Conservation (phyloP, 2,329 filamentous ascomycete species). For the Ceratocystis smalleyi region DNA sequence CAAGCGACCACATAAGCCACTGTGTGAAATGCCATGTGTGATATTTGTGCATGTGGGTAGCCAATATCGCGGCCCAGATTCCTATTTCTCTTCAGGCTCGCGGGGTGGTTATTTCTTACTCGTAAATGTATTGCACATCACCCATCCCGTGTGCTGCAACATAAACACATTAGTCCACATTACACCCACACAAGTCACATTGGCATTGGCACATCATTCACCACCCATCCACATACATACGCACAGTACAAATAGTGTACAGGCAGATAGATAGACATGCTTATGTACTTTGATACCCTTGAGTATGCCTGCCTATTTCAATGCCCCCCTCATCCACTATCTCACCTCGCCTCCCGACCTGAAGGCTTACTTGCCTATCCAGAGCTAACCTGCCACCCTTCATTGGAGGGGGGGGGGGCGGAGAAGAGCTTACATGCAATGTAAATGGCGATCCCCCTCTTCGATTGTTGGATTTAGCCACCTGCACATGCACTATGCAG, state of each 20-base stretch:
- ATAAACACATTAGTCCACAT: not conserved
- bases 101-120: not conserved
- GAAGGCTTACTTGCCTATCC: not conserved
- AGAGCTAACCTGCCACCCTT: not conserved
- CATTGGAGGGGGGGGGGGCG: not conserved
- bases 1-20: not conserved
- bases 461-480: not conserved
- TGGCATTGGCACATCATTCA: not conserved
- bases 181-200: not conserved
- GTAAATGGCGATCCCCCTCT: not conserved
- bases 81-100: not conserved
- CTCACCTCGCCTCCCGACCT: not conserved
- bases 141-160: not conserved
- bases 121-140: not conserved
- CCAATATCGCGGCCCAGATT: too few species aligned
- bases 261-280: not conserved
- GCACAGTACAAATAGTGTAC: not conserved
- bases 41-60: not conserved
- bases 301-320: not conserved
- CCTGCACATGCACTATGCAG: conserved; percentile 1
- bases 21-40: not conserved
- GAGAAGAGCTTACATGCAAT: not conserved
- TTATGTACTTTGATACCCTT: not conserved
- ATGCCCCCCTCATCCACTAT: not conserved
- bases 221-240: not conserved